phyloP scores from a whole-genome alignment of 108 stramenopile species.

The Cyclotella choctawhatcheeana region DNA sequence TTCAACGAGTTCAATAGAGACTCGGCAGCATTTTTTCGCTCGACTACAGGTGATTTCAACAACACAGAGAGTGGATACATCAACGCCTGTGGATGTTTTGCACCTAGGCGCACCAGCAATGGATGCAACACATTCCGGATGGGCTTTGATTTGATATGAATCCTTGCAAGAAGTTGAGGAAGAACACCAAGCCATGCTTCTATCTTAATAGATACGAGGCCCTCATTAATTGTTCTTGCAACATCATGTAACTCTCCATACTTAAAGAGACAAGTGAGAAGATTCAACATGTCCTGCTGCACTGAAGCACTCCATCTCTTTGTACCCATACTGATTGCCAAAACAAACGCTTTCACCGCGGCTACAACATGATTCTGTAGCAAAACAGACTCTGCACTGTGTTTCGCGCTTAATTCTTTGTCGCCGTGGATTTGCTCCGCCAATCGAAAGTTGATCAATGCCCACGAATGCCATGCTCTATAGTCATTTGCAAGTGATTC shows the following conservation, averaged over 20 bases:
- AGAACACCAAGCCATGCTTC: slow-evolving; percentile 98
- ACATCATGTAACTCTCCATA: slow-evolving; percentile 90
- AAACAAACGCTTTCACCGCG: slow-evolving; percentile 88
- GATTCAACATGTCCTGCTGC: slow-evolving; percentile 96
- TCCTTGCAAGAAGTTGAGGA: slow-evolving; percentile 98
- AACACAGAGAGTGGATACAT: slow-evolving; percentile 98
- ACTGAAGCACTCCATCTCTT: slow-evolving; percentile 93
- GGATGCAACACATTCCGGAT: slow-evolving; percentile 88
- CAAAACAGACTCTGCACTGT: slow-evolving; percentile 19
- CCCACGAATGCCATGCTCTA: slow-evolving; percentile 98
- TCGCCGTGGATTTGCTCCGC: slow-evolving; percentile 80
- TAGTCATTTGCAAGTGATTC: slow-evolving; percentile 68
- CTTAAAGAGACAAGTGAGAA: slow-evolving; percentile 95
- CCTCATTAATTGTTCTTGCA: slow-evolving; percentile 70
- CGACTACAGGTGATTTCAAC: slow-evolving; percentile 85
- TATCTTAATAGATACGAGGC: slow-evolving; percentile 74
- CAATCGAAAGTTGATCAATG: slow-evolving; percentile 94
- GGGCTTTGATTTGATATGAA: slow-evolving; percentile 83
- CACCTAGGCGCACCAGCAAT: slow-evolving; percentile 88
- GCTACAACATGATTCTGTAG: slow-evolving; percentile 73
- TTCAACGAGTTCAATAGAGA: slow-evolving; percentile 87
- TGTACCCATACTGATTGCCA: slow-evolving; percentile 91
- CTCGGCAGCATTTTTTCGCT: slow-evolving; percentile 92
- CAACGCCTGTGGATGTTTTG: slow-evolving; percentile 95
- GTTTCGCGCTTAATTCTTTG: slow-evolving; percentile 43